Base-by-base conservation (phyloP, 768 basidiomycete species). In the Phylloporus sp. region DNA sequence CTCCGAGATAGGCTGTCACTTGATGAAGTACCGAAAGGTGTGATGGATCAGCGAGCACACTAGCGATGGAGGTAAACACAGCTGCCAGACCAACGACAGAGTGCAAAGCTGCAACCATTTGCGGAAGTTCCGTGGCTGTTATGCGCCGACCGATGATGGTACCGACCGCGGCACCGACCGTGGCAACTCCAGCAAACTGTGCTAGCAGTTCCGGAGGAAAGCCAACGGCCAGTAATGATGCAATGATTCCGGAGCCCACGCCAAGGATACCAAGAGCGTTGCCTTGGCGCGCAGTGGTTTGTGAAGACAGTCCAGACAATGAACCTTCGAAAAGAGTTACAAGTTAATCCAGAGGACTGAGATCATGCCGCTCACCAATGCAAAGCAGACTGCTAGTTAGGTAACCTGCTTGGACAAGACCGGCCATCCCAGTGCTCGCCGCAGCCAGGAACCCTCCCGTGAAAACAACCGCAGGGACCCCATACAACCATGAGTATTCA, bases 11-110 rank as follows among this genome's bases (percentile, higher is more conserved):
- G 4, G 90, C 90, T 1, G 89, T 87, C 26, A 89, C 80, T 40
- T 86, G 73, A 63, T 93, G 90, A 33, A 93, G 70, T 9, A 72
- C 82, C 4, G 84, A 76, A 20, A 83, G 69, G 62, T 92, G 89
- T 5, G 75, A 70, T 20, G 77, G 69, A 52, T 88, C 84, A 9
- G 80, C 77, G 17, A 93, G 69, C 10, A 92, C 90, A 58, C 86
- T 90, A 11, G 71, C 90, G 32, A 91, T 84, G 44, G 84, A 87
- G 14, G 90, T 93, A 57, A 93, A 69, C 15, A 93, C 90, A 0
- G 90, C 90, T 3, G 90, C 90, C 23, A 93, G 77, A 65, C 90
- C 90, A 42, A 93, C 90, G 26, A 93, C 90, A 27, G 86, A 89
- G 61, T 93, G 90, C 46, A 93, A 69, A 44, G 90, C 82, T n/a